These are phyloP conservation scores for Leccinum variicolor DNA, from an alignment of 768 basidiomycete genomes.

Conservation along the genomic window DNA sequence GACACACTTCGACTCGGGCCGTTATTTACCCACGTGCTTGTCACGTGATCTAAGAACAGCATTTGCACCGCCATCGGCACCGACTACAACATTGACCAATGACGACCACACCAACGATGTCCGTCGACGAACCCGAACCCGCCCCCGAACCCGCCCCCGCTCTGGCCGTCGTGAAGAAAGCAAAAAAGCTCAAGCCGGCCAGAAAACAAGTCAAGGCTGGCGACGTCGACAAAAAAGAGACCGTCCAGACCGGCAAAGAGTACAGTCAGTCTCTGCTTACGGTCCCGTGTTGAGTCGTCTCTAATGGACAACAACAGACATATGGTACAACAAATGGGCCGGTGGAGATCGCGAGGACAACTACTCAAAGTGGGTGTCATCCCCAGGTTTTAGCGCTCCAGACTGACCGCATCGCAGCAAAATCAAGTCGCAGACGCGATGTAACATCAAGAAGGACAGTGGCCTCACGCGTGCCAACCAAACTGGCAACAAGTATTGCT, in stretches of 20 bases:
- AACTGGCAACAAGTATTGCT: slow-evolving; percentile 88
- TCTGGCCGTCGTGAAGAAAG: slow-evolving; percentile 18
- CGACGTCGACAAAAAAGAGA: slow-evolving; percentile 85
- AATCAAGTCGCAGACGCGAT: slow-evolving; percentile 91
- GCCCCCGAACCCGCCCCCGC: slow-evolving; percentile 10
- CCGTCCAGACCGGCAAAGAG: slow-evolving; percentile 90
- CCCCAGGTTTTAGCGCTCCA: not conserved
- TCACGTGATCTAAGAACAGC: slow-evolving; percentile 20
- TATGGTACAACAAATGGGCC: slow-evolving; percentile 99
- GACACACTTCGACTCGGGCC: slow-evolving; percentile 13
- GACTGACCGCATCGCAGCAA: slow-evolving; percentile 50
- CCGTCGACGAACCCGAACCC: slow-evolving; percentile 24
- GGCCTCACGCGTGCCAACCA: slow-evolving; percentile 95
- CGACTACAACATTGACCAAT: slow-evolving; percentile 2
- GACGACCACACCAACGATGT: slow-evolving; percentile 24
- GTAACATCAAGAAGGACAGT: slow-evolving; percentile 81
- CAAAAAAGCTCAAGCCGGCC: slow-evolving; percentile 85
- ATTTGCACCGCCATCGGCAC: not conserved
- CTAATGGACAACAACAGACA: slow-evolving; percentile 48
- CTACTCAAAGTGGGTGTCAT: slow-evolving; percentile 77
- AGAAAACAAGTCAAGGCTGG: slow-evolving; percentile 90
- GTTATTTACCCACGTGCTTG: slow-evolving; percentile 14
- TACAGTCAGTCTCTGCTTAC: slow-evolving; percentile 67
- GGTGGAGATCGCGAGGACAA: slow-evolving; percentile 97
- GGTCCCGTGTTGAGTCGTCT: not conserved